Evolutionary conservation across 345 rosid species (phyloP), one percentile per base, ranked within the genome.

Genomic region (Ailanthus altissimus): DNA sequence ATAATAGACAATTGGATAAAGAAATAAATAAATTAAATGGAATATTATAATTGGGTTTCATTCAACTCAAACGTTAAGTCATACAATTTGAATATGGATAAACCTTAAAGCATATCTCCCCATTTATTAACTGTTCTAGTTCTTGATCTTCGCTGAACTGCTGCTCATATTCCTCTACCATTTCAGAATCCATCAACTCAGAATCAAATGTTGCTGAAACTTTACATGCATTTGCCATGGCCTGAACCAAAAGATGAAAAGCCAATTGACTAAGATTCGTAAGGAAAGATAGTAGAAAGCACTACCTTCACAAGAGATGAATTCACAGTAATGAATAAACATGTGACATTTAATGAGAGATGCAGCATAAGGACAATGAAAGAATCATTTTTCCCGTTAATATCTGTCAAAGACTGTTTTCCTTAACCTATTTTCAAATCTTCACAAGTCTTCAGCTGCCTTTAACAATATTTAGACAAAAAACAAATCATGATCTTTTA

Each of bases 141-240:
- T 93, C 96, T 82, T 93, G 84, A 69, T 89, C 93, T 84, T 93
- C 96, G 42, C 53, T 86, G 74, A 91, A 92, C 45, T 78, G 81
- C 76, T 74, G 82, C 78, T 86, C 92, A 59, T 76, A 80, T 81
- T 88, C 94, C 49, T 82, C 83, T 5, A 66, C 82, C 58, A 79
- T 76, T 71, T 95, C 98, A 65, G 94, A 85, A 63, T 86, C 88
- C 63, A 86, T 83, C 81, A 93, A 89, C 60, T 88, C 88, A 71
- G 91, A 78, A 67, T 63, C 83, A 73, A 81, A 82, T 56, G 86
- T 61, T 66, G 86, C 84, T 63, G 89, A 77, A 51, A 92, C 89
- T 80, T 85, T 84, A 88, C 99, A 91, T 47, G 90, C 96, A 80
- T 86, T 83, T 77, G 97, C 97, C 80, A 95, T 84, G 5, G 94